A percentile compares a stretch with the other conserved stretches of the same genome.
Conservation (phyloP, 2,329 filamentous ascomycete species). For the Fusarium keratoplasticum region DNA sequence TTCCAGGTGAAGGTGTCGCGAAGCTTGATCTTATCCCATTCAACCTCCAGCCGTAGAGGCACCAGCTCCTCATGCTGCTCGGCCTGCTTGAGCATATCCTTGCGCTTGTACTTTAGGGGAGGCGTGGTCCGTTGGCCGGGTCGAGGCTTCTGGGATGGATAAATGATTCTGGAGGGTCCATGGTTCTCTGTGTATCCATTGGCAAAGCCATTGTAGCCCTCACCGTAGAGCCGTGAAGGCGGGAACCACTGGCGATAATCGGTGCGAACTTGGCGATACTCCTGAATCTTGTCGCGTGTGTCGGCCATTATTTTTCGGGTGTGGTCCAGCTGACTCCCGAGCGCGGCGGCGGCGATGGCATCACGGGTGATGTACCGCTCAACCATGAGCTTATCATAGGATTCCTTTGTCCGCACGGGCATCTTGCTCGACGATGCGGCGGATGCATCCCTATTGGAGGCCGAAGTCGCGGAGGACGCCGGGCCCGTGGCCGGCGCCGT, state of each 20-base stretch:
- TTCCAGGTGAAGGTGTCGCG: slow-evolving; percentile 99
- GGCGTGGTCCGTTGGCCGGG: slow-evolving; percentile 82
- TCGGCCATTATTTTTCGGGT: slow-evolving; percentile 69
- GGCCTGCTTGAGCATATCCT: slow-evolving; percentile 85
- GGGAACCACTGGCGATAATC: slow-evolving; percentile 68
- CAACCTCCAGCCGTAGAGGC: slow-evolving; percentile 90
- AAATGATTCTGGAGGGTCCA: slow-evolving; percentile 77
- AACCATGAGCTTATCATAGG: slow-evolving; percentile 64
- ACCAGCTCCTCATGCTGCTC: slow-evolving; percentile 93
- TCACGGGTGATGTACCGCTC: slow-evolving; percentile 67
- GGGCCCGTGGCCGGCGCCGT: slow-evolving; percentile 49
- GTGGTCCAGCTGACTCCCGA: slow-evolving; percentile 63
- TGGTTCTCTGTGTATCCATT: slow-evolving; percentile 85
- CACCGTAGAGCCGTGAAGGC: slow-evolving; percentile 70
- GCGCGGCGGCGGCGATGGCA: slow-evolving; percentile 64
- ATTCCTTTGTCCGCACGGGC: slow-evolving; percentile 66
- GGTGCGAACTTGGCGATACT: slow-evolving; percentile 72
- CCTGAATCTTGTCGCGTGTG: slow-evolving; percentile 75
- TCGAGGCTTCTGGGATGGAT: slow-evolving; percentile 80
- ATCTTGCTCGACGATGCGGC: slow-evolving; percentile 44
- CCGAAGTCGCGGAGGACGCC: slow-evolving; percentile 47
- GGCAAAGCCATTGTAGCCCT: slow-evolving; percentile 88
- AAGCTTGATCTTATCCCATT: slow-evolving; percentile 94
- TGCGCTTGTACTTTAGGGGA: slow-evolving; percentile 78
- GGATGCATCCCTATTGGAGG: slow-evolving; percentile 46